Conservation (phyloP, 2,329 filamentous ascomycete species). For the Raffaelea ambrosiae region DNA sequence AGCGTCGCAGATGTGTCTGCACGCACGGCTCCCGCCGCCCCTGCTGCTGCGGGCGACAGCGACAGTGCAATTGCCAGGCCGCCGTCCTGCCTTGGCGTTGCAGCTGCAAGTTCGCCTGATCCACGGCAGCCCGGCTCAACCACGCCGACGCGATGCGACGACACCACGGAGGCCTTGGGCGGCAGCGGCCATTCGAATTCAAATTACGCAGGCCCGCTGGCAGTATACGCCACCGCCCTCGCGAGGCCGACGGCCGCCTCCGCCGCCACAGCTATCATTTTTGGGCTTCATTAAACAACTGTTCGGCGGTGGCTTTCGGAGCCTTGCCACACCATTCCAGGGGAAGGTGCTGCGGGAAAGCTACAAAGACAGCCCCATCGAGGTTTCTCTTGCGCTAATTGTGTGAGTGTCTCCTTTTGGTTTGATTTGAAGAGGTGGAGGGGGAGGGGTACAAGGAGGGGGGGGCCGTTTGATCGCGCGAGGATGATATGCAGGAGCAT, state of each 20-base stretch:
- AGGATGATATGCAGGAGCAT: too few relatives aligned
- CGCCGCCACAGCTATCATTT: conserved; percentile 10
- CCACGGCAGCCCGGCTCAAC: neutral
- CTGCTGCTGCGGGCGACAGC: neutral
- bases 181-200: too few relatives aligned
- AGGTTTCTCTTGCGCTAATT: conserved; percentile 31
- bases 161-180: too few relatives aligned
- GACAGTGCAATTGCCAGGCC: neutral
- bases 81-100: neutral
- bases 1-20: neutral
- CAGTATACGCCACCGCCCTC: neutral
- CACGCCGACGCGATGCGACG: too few relatives aligned
- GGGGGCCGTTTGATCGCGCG: too few relatives aligned
- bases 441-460: too few relatives aligned
- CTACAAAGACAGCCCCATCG: conserved; percentile 33
- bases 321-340: conserved; percentile 26
- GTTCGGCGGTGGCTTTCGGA: conserved; percentile 22
- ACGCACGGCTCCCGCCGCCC: neutral
- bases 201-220: neutral
- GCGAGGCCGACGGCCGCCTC: conserved; percentile 1
- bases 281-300: conserved; percentile 22
- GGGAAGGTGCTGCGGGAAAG: conserved; percentile 27
- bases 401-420: conserved; percentile 23
- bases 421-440: too few relatives aligned
- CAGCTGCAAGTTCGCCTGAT: neutral